Evolutionary conservation across 331 rosid species (phyloP).

Genomic region (Acacia concinna): DNA sequence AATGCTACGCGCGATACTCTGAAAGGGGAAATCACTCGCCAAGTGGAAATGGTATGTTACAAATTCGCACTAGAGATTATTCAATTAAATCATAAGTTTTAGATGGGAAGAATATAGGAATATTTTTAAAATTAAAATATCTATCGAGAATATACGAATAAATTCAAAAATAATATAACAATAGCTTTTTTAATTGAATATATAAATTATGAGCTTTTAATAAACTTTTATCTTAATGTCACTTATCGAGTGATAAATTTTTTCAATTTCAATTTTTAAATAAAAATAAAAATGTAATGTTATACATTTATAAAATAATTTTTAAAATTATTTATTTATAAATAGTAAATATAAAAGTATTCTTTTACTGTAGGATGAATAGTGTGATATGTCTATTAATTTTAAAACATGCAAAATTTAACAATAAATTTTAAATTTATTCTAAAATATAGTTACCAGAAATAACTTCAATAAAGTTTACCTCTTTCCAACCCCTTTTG

Average conservation of each 20-base stretch:
- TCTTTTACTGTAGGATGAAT: neutral
- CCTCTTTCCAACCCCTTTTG: neutral
- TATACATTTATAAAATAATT: neutral
- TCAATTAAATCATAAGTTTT: neutral
- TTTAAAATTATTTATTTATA: neutral
- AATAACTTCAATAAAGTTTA: constrained; percentile 1
- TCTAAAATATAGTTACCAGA: too few relatives aligned
- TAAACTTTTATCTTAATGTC: neutral
- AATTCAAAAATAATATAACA: neutral
- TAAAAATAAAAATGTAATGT: neutral
- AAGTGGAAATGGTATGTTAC: constrained; percentile 40
- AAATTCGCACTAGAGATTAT: neutral
- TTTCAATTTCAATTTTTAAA: neutral
- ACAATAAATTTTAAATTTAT: too few relatives aligned
- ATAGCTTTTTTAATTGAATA: neutral
- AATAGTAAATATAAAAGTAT: neutral
- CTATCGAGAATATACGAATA: neutral
- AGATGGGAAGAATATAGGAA: neutral
- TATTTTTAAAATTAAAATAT: neutral
- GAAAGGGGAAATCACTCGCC: constrained; percentile 48
- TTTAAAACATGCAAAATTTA: too few relatives aligned
- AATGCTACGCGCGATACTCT: constrained; percentile 87
- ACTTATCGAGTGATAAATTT: neutral
- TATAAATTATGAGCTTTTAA: neutral
- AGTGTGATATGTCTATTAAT: neutral